A percentile compares a stretch with the other conserved stretches of the same genome.
These are phyloP conservation scores for Rubia occidens DNA, from an alignment of 305 asterid species.

Conservation along the genomic window DNA sequence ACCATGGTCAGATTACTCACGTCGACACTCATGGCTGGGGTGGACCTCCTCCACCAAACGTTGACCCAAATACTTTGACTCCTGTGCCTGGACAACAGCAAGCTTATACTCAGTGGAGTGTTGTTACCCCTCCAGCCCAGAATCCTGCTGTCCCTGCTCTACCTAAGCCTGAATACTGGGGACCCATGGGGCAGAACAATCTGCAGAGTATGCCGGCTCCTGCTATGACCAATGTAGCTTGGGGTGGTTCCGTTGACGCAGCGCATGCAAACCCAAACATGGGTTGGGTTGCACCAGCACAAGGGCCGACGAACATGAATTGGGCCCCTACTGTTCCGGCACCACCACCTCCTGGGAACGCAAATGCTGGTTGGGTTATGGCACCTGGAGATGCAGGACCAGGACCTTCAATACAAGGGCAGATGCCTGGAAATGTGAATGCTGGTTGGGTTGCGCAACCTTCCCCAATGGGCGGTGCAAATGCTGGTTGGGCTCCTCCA, in stretches of 20 bases:
- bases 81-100: constrained; percentile 45
- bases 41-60: constrained; percentile 25
- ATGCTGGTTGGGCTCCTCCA: constrained; percentile 28
- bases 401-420: constrained; percentile 34
- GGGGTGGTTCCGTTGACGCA: constrained; percentile 22
- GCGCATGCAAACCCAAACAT: constrained; percentile 21
- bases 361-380: constrained; percentile 46
- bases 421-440: constrained; percentile 29
- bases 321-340: constrained; percentile 29
- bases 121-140: constrained; percentile 35
- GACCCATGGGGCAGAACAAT: constrained; percentile 39
- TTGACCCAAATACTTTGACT: constrained; percentile 23
- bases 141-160: constrained; percentile 36
- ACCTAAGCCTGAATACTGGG: constrained; percentile 60
- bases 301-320: constrained; percentile 24
- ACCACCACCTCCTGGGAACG: constrained; percentile 30
- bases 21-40: constrained; percentile 37
- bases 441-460: constrained; percentile 50
- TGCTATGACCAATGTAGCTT: constrained; percentile 37
- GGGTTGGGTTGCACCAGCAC: constrained; percentile 31
- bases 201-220: constrained; percentile 53
- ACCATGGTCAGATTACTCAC: constrained; percentile 40
- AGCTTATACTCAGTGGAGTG: constrained; percentile 44
- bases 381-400: constrained; percentile 27
- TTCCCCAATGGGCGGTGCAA: constrained; percentile 33